Evolutionary conservation across 1,284 basidiomycete species (phyloP).

Genomic region (Boletus calvinii): DNA sequence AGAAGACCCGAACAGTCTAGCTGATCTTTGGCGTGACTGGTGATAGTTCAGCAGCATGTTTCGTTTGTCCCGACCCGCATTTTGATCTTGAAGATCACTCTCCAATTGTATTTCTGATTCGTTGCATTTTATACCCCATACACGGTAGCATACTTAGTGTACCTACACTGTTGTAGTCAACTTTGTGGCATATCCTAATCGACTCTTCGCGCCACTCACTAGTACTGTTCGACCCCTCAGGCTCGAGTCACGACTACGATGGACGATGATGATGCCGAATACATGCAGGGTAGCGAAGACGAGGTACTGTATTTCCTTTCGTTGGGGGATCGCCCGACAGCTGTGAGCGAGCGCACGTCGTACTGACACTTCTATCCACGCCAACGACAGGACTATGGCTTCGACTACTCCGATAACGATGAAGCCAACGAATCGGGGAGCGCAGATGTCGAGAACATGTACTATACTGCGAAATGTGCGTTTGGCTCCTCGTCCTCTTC

Average conservation of each 20-base stretch:
- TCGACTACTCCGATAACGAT: constrained; percentile 94
- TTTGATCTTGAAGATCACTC: constrained; percentile 1
- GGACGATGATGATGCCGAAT: constrained; percentile 89
- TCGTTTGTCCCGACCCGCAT: constrained; percentile 6
- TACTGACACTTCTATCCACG: constrained; percentile 6
- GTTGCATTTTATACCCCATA: constrained; percentile 17
- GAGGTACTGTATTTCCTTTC: constrained; percentile 49
- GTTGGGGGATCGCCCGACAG: constrained; percentile 2
- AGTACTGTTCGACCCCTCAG: constrained; percentile 4
- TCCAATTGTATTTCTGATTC: constrained; percentile 11
- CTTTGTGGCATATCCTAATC: constrained; percentile 10
- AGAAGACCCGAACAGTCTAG: constrained; percentile 59
- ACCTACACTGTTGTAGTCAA: constrained; percentile 19
- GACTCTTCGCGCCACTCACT: constrained; percentile 3
- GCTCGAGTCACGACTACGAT: constrained; percentile 42
- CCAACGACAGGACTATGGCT: constrained; percentile 82
- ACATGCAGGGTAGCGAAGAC: constrained; percentile 83
- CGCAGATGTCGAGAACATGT: constrained; percentile 97
- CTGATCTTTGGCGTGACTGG: constrained; percentile 56
- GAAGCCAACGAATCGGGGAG: constrained; percentile 77
- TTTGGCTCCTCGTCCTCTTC: constrained; percentile 3
- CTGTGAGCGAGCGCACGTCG: background rate
- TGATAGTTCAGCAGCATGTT: constrained; percentile 22
- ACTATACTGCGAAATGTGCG: constrained; percentile 95
- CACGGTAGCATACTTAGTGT: constrained; percentile 21